phyloP scores from a whole-genome alignment of 2,329 filamentous ascomycete genomes.

The Hymenoscyphus occultus region DNA sequence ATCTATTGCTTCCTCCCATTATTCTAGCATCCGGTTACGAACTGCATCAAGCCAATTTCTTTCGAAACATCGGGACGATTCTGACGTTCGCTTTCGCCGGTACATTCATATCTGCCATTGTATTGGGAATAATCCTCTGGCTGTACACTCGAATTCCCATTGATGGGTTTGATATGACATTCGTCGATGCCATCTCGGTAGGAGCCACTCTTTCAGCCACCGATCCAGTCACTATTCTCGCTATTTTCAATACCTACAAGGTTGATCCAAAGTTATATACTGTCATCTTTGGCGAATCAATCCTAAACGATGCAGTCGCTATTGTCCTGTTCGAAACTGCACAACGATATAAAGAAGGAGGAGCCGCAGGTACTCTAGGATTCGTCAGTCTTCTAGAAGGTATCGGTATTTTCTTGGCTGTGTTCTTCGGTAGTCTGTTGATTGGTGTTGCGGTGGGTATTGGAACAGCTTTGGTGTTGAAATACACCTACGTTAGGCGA shows the following conservation, averaged over 20 bases:
- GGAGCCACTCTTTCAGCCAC: slow-evolving; percentile 95
- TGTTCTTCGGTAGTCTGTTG: slow-evolving; percentile 91
- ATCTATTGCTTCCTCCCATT: slow-evolving; percentile 95
- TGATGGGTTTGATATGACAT: slow-evolving; percentile 80
- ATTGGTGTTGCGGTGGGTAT: slow-evolving; percentile 89
- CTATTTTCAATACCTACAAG: slow-evolving; percentile 99
- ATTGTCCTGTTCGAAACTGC: slow-evolving; percentile 99
- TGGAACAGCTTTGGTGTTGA: slow-evolving; percentile 80
- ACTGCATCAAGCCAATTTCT: slow-evolving; percentile 97
- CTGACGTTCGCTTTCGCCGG: slow-evolving; percentile 96
- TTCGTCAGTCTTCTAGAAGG: slow-evolving; percentile 84
- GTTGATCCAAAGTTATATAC: slow-evolving; percentile 98
- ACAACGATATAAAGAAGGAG: slow-evolving; percentile 81
- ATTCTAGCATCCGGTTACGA: slow-evolving; percentile 97
- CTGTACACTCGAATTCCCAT: slow-evolving; percentile 85
- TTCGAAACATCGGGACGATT: slow-evolving; percentile 95
- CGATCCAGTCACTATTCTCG: slow-evolving; percentile 94
- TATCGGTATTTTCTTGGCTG: slow-evolving; percentile 88
- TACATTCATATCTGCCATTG: slow-evolving; percentile 95
- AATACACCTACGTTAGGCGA: slow-evolving; percentile 89
- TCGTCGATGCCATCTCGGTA: slow-evolving; percentile 94
- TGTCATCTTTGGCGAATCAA: slow-evolving; percentile 97
- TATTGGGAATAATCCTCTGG: slow-evolving; percentile 84
- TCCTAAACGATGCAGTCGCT: slow-evolving; percentile 95
- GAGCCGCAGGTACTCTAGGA: slow-evolving; percentile 66